A percentile compares a stretch with the other conserved stretches of the same genome.
Evolutionary conservation across 2,329 filamentous ascomycete genomes (phyloP).

Genomic region (Diaporthe ilicicola): DNA sequence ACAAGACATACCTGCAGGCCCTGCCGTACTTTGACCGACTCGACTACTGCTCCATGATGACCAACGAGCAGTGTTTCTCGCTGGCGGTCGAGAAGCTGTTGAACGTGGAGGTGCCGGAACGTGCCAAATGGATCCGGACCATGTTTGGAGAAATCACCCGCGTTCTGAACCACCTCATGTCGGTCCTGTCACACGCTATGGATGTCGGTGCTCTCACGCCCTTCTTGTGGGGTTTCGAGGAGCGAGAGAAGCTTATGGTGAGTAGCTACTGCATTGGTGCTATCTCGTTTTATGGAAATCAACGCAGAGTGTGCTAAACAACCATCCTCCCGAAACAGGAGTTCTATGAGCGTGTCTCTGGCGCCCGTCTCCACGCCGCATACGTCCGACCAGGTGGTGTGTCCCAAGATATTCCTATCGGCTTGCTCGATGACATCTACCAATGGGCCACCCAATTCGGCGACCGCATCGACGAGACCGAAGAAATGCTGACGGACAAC

Average conservation of each 20-base stretch:
- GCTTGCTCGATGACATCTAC: slow-evolving; percentile 97
- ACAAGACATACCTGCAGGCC: slow-evolving; percentile 98
- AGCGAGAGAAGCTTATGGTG: slow-evolving; percentile 99
- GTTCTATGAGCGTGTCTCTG: slow-evolving; percentile 99
- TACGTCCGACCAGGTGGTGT: slow-evolving; percentile 98
- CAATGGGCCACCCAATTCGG: slow-evolving; percentile 99
- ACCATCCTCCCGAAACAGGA: slow-evolving; percentile 65
- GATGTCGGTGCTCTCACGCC: slow-evolving; percentile 97
- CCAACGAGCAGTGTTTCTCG: slow-evolving; percentile 97
- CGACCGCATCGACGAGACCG: slow-evolving; percentile 97
- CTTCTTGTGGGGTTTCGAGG: slow-evolving; percentile 99
- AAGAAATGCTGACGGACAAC: slow-evolving; percentile 98
- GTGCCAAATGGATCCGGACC: slow-evolving; percentile 97
- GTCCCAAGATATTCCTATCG: slow-evolving; percentile 91
- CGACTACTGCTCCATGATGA: slow-evolving; percentile 99
- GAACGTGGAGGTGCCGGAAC: slow-evolving; percentile 93
- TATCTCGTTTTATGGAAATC: slow-evolving; percentile 24
- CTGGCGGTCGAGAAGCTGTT: slow-evolving; percentile 97
- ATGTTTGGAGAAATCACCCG: slow-evolving; percentile 95
- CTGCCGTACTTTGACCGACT: slow-evolving; percentile 98
- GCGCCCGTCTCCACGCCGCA: slow-evolving; percentile 94
- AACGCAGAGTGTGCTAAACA: slow-evolving; percentile 22
- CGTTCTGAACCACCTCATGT: slow-evolving; percentile 97
- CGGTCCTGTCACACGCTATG: slow-evolving; percentile 96
- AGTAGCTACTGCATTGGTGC: slow-evolving; percentile 41